phyloP scores from a whole-genome alignment of 208 protist species.

The Leishmania gerbilli region DNA sequence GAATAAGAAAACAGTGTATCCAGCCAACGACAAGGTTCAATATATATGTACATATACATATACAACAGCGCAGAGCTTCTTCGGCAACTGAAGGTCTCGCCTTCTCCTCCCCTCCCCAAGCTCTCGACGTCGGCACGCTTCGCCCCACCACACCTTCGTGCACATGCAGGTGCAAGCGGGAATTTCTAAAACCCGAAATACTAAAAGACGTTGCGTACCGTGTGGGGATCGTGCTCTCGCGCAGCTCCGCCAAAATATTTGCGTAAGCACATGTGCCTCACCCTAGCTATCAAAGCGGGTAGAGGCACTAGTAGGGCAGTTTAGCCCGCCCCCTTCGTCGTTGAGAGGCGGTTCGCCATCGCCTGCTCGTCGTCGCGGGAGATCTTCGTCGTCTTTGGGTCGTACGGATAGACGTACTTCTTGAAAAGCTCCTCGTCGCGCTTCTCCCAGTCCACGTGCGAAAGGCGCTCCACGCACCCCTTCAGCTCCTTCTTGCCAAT shows the following conservation, averaged over 20 bases:
- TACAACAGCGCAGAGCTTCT: not conserved
- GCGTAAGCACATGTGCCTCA: not conserved
- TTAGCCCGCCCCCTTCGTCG: slow-evolving; percentile 36
- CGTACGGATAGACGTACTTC: slow-evolving; percentile 87
- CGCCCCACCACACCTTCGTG: not conserved
- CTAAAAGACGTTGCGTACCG: not conserved
- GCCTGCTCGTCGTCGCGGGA: slow-evolving; percentile 49
- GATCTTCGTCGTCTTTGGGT: slow-evolving; percentile 72
- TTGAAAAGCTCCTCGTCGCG: slow-evolving; percentile 84
- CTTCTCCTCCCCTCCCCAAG: not conserved
- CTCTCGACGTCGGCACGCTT: not conserved
- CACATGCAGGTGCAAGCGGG: not conserved
- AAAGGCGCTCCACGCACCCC: slow-evolving; percentile 72
- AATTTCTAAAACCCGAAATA: not conserved
- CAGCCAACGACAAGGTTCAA: not conserved
- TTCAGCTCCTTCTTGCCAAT: slow-evolving; percentile 68
- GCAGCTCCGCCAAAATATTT: not conserved
- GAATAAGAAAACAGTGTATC: not conserved
- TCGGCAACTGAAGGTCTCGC: not conserved
- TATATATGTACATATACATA: too few relatives aligned
- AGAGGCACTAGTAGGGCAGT: not conserved
- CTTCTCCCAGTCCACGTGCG: slow-evolving; percentile 76
- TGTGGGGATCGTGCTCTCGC: not conserved
- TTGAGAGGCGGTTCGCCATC: slow-evolving; percentile 81
- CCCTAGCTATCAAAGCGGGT: not conserved